Evolutionary conservation across 495 filamentous ascomycete genomes (phyloP), one percentile per base, ranked within the genome.

Genomic region (Aspergillus olivimuriae): DNA sequence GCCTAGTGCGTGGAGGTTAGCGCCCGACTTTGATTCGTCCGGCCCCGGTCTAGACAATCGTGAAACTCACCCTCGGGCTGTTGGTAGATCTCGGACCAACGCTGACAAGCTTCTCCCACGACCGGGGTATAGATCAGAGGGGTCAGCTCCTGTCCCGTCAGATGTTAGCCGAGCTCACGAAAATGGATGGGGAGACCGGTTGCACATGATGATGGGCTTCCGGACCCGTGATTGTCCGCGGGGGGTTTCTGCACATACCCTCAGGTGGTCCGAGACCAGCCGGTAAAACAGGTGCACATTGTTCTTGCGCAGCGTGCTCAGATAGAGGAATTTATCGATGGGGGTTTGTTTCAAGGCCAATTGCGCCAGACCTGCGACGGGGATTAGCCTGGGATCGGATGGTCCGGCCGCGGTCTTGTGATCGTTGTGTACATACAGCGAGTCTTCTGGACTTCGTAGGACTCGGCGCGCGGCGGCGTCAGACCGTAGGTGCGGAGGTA

Each of bases 91-190:
- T 94, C 87, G 23, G 88, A 94, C 81, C 94, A 98, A 61, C 90
- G 80, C 52, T 94, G 68, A 69, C 92, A 98, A 22, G 94, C 92
- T 60, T 98, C 91, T 51, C 92, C 92, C 53, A 98, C 94, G 50
- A 89, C 92, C 4, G 92, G 92, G 14, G 92, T 98, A 69, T 98
- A 98, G 55, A 98, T 94, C 44, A 96, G 70, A 34, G 92, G 92
- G 52, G 94, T 95, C 52, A 96, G 67, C 58, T 91, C 85, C 68
- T 85, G 38, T 42, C 34, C 7, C 11, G 34, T 38, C 42, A 4
- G 38, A 34, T 32, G 41, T 39, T n/a, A 35, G 37, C 14, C 4
- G 16, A 2, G n/a, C 17, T 5, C 2, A 30, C n/a, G n/a, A n/a
- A n/a, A n/a, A n/a, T n/a, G n/a, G n/a, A n/a, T n/a, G n/a, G n/a